phyloP scores from a whole-genome alignment of 257 asterid genomes.

The Fraxinus anomala region DNA sequence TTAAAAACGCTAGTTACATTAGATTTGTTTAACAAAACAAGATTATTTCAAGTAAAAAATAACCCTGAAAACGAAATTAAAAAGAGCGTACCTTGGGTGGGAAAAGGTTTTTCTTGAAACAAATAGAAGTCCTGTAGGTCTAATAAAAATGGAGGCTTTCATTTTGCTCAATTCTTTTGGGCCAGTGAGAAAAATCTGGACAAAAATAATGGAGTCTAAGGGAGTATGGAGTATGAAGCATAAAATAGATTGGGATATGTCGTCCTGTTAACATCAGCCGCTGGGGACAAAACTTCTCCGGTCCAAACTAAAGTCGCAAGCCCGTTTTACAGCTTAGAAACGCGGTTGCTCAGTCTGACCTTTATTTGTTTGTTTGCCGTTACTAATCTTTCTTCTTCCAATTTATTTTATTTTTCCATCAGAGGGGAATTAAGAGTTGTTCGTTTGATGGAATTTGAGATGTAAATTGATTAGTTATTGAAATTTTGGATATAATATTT shows the following conservation, averaged over 20 bases:
- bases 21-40: constrained; percentile 10
- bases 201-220: no score
- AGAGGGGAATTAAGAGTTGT: neutral
- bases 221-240: no score
- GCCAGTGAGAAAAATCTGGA: neutral
- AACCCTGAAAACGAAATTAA: neutral
- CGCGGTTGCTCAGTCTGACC: neutral
- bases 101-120: constrained; percentile 29
- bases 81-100: constrained; percentile 36
- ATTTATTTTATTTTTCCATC: no score
- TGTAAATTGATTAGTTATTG: no score
- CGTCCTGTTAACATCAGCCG: neutral
- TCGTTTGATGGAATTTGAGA: no score
- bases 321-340: neutral
- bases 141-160: constrained; percentile 28
- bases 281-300: neutral
- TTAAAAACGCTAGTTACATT: neutral
- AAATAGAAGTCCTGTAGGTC: constrained; percentile 29
- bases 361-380: neutral
- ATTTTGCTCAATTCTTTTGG: constrained; percentile 1
- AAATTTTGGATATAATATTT: no score
- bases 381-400: no score
- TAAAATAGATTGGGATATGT: no score
- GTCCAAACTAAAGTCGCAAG: constrained; percentile 11
- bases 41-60: neutral